phyloP scores from a whole-genome alignment of 2,329 filamentous ascomycete genomes.

The Pyrenophora seminiperda region DNA sequence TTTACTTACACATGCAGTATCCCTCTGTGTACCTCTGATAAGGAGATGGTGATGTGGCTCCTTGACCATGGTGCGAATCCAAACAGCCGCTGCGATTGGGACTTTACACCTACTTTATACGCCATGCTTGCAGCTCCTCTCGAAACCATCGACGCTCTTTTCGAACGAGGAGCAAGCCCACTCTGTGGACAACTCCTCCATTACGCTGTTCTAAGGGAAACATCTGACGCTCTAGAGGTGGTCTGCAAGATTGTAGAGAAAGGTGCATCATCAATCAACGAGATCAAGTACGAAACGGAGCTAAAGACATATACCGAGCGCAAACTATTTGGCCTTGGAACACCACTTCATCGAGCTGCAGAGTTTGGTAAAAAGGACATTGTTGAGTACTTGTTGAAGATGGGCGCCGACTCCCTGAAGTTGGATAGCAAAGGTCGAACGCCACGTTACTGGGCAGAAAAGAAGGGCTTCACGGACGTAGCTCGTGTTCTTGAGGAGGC shows the following conservation, averaged over 20 bases:
- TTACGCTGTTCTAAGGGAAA: constrained; percentile 10
- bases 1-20: not conserved
- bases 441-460: too few relatives aligned
- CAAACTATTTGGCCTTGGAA: constrained; percentile 11
- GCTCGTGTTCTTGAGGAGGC: too few relatives aligned
- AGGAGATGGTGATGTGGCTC: constrained; percentile 11
- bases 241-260: constrained; percentile 10
- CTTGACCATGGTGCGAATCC: constrained; percentile 13
- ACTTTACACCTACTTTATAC: constrained; percentile 5
- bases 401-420: not conserved
- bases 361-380: constrained; percentile 13
- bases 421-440: too few relatives aligned
- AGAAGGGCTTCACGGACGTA: too few relatives aligned
- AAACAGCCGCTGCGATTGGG: constrained; percentile 11
- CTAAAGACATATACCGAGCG: constrained; percentile 5
- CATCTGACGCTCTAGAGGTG: constrained; percentile 9
- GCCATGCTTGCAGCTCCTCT: constrained; percentile 11
- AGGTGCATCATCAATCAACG: constrained; percentile 12
- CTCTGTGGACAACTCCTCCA: constrained; percentile 15
- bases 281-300: constrained; percentile 14
- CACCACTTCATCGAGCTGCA: constrained; percentile 15
- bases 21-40: not conserved
- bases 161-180: constrained; percentile 5
- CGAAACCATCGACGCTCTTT: constrained; percentile 7
- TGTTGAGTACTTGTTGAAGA: constrained; percentile 14